Conservation (phyloP, 148 eudicot species). For the Fagopyrum tataricum region DNA sequence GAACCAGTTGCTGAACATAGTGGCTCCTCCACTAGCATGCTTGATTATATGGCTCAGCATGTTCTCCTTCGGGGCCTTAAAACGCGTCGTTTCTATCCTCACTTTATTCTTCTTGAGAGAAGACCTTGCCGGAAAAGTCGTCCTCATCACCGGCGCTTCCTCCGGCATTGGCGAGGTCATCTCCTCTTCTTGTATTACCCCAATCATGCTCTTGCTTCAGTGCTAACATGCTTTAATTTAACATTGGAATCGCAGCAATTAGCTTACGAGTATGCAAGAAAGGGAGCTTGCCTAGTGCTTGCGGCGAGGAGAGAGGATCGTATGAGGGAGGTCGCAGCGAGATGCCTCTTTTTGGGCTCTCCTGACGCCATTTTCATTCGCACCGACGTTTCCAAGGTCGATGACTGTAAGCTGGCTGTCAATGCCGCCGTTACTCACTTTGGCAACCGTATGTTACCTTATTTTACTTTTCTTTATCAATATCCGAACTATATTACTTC, state of each 20-base stretch:
- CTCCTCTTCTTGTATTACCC: too few species aligned
- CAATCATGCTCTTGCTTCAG: too few species aligned
- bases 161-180: conserved; percentile 26
- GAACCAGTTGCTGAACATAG: background rate
- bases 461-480: too few species aligned
- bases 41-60: background rate
- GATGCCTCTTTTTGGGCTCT: conserved; percentile 18
- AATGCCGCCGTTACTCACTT: conserved; percentile 21
- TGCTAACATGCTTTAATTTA: too few species aligned
- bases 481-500: too few species aligned
- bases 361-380: conserved; percentile 20
- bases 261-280: conserved; percentile 22
- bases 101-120: background rate
- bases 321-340: conserved; percentile 18
- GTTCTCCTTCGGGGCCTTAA: background rate
- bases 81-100: background rate
- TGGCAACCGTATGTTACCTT: conserved; percentile 18
- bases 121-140: conserved; percentile 14
- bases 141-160: conserved; percentile 28
- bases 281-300: conserved; percentile 20
- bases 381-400: conserved; percentile 21
- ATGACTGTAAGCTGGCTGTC: conserved; percentile 17
- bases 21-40: background rate
- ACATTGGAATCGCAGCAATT: conserved; percentile 14
- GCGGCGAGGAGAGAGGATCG: conserved; percentile 25